Evolutionary conservation across 768 basidiomycete species (phyloP).

Genomic region (Mycena latifolia): DNA sequence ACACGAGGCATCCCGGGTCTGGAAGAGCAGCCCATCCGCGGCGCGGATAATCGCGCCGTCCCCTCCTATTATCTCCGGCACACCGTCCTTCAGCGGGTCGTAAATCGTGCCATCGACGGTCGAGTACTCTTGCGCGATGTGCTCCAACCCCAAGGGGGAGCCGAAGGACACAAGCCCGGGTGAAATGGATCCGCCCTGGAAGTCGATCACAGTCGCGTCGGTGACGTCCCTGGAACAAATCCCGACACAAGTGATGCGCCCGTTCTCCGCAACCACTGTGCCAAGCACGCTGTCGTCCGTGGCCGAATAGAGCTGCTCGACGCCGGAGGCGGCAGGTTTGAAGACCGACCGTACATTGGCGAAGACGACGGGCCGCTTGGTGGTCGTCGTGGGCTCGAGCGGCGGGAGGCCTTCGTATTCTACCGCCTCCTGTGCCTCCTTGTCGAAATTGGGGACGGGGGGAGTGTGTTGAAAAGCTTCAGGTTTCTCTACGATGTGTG

Average conservation of each 20-base stretch:
- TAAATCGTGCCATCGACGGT: constrained; percentile 76
- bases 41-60: constrained; percentile 67
- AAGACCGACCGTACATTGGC: constrained; percentile 71
- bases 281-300: constrained; percentile 40
- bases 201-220: constrained; percentile 61
- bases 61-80: constrained; percentile 67
- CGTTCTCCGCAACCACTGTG: constrained; percentile 57
- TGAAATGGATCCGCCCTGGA: constrained; percentile 77
- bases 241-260: constrained; percentile 66
- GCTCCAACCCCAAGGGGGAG: constrained; percentile 74
- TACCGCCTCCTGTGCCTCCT: constrained; percentile 72
- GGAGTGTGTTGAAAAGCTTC: constrained; percentile 60
- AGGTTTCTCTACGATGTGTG: constrained; percentile 67
- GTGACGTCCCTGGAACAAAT: constrained; percentile 29
- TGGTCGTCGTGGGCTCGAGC: constrained; percentile 57
- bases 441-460: constrained; percentile 76
- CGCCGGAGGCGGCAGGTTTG: constrained; percentile 39
- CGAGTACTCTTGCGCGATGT: constrained; percentile 75
- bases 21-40: constrained; percentile 79
- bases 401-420: constrained; percentile 82
- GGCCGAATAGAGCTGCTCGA: constrained; percentile 47
- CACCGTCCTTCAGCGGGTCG: constrained; percentile 62
- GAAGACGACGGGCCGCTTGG: constrained; percentile 62
- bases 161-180: constrained; percentile 82
- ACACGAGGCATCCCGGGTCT: constrained; percentile 77